phyloP scores from a whole-genome alignment of 208 protist species.

The Trypanosoma platydactyli region DNA sequence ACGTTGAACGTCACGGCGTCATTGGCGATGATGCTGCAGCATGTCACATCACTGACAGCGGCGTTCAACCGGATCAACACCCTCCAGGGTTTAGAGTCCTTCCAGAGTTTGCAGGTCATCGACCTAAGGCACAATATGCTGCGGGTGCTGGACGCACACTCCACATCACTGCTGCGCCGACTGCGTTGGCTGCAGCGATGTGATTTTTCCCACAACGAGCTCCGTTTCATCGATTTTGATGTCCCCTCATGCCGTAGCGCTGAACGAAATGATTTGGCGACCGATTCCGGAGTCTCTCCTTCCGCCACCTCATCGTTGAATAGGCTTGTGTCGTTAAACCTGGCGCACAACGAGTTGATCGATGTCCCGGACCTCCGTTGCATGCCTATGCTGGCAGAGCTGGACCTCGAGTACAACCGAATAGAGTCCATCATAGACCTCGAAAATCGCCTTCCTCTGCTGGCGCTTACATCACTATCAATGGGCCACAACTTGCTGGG shows the following conservation, averaged over 20 bases:
- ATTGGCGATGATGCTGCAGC: conserved; percentile 33
- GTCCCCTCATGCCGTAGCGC: not conserved
- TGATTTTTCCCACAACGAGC: conserved; percentile 71
- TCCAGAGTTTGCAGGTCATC: conserved; percentile 65
- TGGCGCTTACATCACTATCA: conserved; percentile 48
- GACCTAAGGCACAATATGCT: conserved; percentile 77
- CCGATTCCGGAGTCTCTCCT: not conserved
- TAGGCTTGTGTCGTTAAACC: conserved; percentile 49
- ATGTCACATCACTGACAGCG: conserved; percentile 64
- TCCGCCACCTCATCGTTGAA: not conserved
- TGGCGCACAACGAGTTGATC: conserved; percentile 79
- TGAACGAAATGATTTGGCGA: not conserved
- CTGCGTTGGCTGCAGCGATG: conserved; percentile 46
- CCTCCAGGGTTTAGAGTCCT: conserved; percentile 64
- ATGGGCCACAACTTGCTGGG: conserved; percentile 53
- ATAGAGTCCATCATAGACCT: conserved; percentile 65
- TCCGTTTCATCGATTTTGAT: conserved; percentile 59
- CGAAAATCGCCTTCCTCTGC: conserved; percentile 57
- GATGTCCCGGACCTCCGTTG: conserved; percentile 76
- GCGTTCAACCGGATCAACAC: conserved; percentile 62
- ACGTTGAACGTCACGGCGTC: conserved; percentile 34
- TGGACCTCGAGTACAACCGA: conserved; percentile 73
- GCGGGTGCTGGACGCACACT: conserved; percentile 58
- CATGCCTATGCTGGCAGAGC: conserved; percentile 55
- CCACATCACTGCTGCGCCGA: conserved; percentile 43